Base-by-base conservation (phyloP, 495 filamentous ascomycete species). In the Tuber melanosporum region DNA sequence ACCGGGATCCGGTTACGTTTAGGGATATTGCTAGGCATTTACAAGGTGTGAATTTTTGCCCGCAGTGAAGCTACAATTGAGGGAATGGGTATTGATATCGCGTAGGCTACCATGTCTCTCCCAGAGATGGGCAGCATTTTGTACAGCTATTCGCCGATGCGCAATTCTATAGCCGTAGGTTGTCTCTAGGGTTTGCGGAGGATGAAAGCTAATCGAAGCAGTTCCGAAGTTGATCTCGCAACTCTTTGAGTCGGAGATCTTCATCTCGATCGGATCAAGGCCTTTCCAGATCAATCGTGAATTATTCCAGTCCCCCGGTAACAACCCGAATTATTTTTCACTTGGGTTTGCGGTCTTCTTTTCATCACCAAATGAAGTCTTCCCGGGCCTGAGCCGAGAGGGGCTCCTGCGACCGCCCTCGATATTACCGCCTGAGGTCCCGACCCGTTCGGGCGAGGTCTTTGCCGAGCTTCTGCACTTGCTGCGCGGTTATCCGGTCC, bases 321-420 rank as follows among this genome's bases (percentile, higher is more conserved):
- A 99, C 84, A 90, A 90, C 44, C 94, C 94, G 9, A 99, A 99
- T 85, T 99, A 94, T 88, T 99, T 99, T 86, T 90, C 93, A 9
- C 89, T 99, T 10, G 95, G 95, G 73, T 97, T 97, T 82, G 91
- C 91, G 17, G 89, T 94, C 82, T 97, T 97, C 87, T 96, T 98
- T 85, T 89, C 90, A 42, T 90, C 90, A 1, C 92, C 92, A 3
- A 85, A 89, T 41, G 91, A 97, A 80, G 88, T 94, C 69, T 97
- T 97, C 81, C 95, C 95, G 0, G 95, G 95, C 3, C 88, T 98
- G 1, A 89, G 94, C 71, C 89, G 92, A 26, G 88, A 90, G 73
- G 90, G 90, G 26, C 89, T 98, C n/a, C 90, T 99, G 17, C 92
- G 95, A 10, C 95, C 95, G 2, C 95, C 95, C 2, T 91, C 92